Percentiles rank a stretch among this genome's conserved stretches.
Conservation (phyloP, 306 rosid genomes). For the Gastrolobium bilobum region DNA sequence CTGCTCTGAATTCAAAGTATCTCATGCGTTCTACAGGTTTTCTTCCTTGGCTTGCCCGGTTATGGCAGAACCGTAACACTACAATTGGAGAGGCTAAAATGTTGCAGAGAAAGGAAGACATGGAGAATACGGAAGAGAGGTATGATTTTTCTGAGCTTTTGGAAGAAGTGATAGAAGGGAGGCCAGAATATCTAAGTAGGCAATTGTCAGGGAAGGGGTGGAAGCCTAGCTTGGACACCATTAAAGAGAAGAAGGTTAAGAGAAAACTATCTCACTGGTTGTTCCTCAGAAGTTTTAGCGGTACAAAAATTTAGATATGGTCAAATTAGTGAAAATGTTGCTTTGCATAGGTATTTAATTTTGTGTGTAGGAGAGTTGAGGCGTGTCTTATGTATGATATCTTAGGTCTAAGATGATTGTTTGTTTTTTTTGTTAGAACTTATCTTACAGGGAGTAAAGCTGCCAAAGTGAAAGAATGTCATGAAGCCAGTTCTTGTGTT, state of each 20-base stretch:
- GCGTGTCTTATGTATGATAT: background rate
- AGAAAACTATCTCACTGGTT: slow-evolving; percentile 62
- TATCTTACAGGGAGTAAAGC: background rate
- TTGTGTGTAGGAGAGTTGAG: background rate
- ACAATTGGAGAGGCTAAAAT: slow-evolving; percentile 17
- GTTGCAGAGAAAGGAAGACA: slow-evolving; percentile 41
- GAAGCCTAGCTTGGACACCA: slow-evolving; percentile 91
- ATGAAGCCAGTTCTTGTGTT: slow-evolving; percentile 19
- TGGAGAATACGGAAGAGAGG: slow-evolving; percentile 44
- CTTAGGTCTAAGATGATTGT: background rate
- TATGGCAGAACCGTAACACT: slow-evolving; percentile 42
- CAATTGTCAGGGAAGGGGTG: slow-evolving; percentile 84
- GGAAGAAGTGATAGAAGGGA: slow-evolving; percentile 58
- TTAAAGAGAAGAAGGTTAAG: slow-evolving; percentile 74
- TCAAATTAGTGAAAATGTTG: background rate
- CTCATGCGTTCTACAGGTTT: slow-evolving; percentile 51
- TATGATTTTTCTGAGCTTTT: slow-evolving; percentile 50
- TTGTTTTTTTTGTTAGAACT: background rate
- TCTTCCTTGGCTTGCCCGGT: slow-evolving; percentile 66
- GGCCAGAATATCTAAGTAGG: slow-evolving; percentile 75
- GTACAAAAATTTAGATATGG: background rate
- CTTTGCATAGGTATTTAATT: background rate
- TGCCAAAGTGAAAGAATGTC: background rate
- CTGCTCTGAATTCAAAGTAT: slow-evolving; percentile 55
- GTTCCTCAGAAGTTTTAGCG: slow-evolving; percentile 41